Conservation (phyloP, 2,329 filamentous ascomycete genomes). For the Nannizzia gypsea region DNA sequence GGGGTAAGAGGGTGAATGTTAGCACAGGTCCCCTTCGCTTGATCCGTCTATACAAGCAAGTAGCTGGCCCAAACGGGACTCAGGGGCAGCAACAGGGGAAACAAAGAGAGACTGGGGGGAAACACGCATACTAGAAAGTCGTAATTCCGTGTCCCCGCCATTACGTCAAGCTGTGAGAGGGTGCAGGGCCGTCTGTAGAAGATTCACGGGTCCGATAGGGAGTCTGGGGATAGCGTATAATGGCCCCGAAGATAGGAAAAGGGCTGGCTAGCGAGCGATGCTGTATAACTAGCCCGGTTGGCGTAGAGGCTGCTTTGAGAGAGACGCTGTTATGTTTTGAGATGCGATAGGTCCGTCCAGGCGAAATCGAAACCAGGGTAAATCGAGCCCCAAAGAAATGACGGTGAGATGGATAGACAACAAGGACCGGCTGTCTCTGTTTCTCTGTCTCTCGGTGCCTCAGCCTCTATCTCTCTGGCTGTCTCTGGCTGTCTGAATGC, state of each 20-base stretch:
- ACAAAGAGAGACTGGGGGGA: background rate
- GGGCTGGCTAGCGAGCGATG: background rate
- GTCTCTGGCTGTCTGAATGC: background rate
- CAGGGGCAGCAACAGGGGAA: background rate
- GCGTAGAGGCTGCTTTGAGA: too few relatives aligned
- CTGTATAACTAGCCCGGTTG: background rate
- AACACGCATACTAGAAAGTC: slow-evolving; percentile 77
- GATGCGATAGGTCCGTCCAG: too few relatives aligned
- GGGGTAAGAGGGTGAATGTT: background rate
- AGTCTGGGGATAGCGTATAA: background rate
- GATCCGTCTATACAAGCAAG: background rate
- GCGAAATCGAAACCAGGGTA: too few relatives aligned
- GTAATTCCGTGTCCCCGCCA: slow-evolving; percentile 98
- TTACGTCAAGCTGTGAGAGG: slow-evolving; percentile 28
- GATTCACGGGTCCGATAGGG: background rate
- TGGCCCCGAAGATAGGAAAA: background rate
- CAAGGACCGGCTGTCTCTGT: too few relatives aligned
- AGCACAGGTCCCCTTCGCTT: background rate
- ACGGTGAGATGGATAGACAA: too few relatives aligned
- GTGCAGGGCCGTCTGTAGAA: background rate
- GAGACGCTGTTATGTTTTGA: too few relatives aligned
- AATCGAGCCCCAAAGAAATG: too few relatives aligned
- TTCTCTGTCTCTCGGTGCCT: background rate
- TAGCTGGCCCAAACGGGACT: background rate
- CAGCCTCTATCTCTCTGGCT: background rate